These are phyloP conservation scores for Aspergillus cejpii DNA, from an alignment of 2,329 filamentous ascomycete genomes.

Conservation along the genomic window DNA sequence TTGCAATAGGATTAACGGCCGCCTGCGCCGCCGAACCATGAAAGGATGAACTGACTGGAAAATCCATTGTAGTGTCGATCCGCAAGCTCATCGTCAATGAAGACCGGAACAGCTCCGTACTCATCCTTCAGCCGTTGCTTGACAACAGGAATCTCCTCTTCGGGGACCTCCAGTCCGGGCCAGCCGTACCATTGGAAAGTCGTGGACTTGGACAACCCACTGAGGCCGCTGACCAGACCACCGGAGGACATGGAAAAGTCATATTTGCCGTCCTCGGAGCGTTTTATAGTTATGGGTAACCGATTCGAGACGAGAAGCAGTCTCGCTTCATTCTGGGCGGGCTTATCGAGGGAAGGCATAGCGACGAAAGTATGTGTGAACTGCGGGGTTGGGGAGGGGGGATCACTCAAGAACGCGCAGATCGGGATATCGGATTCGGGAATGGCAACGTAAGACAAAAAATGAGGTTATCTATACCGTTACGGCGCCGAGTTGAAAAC, in stretches of 20 bases:
- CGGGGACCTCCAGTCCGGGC: conserved; percentile 87
- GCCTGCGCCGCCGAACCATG: not conserved
- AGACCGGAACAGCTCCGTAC: conserved; percentile 84
- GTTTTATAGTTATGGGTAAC: conserved; percentile 93
- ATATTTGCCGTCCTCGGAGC: conserved; percentile 83
- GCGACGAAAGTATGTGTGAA: conserved; percentile 5
- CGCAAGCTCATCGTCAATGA: conserved; percentile 86
- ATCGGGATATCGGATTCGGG: not conserved
- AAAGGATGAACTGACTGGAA: conserved; percentile 60
- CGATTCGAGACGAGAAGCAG: conserved; percentile 90
- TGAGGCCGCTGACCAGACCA: conserved; percentile 87
- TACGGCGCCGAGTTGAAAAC: too few relatives aligned
- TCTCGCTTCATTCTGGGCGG: conserved; percentile 36
- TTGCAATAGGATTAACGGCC: not conserved
- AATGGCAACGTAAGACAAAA: not conserved
- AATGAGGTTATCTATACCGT: too few relatives aligned
- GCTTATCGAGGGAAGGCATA: conserved; percentile 35
- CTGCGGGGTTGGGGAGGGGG: conserved; percentile 1
- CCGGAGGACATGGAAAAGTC: conserved; percentile 95
- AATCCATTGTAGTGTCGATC: conserved; percentile 98
- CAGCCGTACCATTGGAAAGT: conserved; percentile 98
- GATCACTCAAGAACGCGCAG: not conserved
- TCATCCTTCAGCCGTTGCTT: conserved; percentile 74
- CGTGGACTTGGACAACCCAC: conserved; percentile 82
- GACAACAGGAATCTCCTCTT: conserved; percentile 68